Base-by-base conservation (phyloP, 1,284 basidiomycete species). In the Ustilago crameri region DNA sequence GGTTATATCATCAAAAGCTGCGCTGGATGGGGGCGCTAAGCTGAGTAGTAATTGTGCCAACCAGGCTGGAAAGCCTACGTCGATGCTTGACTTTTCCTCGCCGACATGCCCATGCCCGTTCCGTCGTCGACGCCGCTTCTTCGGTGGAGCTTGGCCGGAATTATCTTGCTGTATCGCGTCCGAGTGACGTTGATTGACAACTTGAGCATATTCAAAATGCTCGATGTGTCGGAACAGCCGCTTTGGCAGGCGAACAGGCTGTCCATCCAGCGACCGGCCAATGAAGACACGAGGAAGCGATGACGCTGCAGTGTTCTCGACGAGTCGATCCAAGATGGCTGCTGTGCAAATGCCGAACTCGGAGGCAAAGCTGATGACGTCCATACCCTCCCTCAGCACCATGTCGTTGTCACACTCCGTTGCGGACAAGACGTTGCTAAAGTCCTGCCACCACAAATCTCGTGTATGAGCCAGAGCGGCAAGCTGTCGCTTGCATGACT, bases 181-280 rank as follows among this genome's bases (percentile, higher is more conserved):
- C 18, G 35, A 7, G 4, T n/a, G 14, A 24, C 23, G 5, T 5
- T 45, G 27, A 5, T 26, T 23, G 37, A 22, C 30, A 30, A 41
- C 38, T 17, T 23, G n/a, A 2, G 17, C 23, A 5, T 42, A 38
- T 26, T 42, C 48, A 8, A 18, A 37, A 5, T 23, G 24, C 14
- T 53, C 52, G n/a, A 69, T 57, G 35, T 53, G 61, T 8, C 67
- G 61, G 17, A 70, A 70, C 15, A 70, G 37, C 18, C 67, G 46
- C 38, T 64, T 70, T 1, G 67, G 67, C 9, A 70, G 17, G 15
- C 35, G 47, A 17, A 34, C 32, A 18, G 34, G 23, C 17, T 9
- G 18, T 5, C 12, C 18, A 10, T n/a, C 8, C 18, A 35, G 9
- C 12, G 30, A 22, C 22, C 18, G n/a, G n/a, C 22, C 23, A 20